Percentiles rank a stretch among this genome's conserved stretches.
These are phyloP conservation scores for Tylopilus plumbeoviolaceoides DNA, from an alignment of 768 basidiomycete species.

Conservation along the genomic window DNA sequence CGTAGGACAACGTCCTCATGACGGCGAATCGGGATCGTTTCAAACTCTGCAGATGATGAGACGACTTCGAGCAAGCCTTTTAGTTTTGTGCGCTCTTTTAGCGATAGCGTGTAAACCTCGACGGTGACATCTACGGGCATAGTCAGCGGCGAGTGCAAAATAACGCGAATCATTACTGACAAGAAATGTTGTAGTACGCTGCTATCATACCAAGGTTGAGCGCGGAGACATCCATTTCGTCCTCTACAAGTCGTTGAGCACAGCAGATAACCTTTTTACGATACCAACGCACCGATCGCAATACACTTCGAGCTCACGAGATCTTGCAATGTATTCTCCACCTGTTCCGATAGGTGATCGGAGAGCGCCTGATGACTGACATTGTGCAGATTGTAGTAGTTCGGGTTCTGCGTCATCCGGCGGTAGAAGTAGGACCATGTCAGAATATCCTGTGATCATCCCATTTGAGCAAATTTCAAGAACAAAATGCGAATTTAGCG, in stretches of 20 bases:
- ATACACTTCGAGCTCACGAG: slow-evolving; percentile 96
- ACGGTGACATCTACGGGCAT: slow-evolving; percentile 76
- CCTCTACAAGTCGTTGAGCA: slow-evolving; percentile 41
- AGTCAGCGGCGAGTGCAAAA: background rate
- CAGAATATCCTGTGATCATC: slow-evolving; percentile 68
- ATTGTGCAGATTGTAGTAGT: slow-evolving; percentile 91
- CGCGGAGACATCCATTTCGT: slow-evolving; percentile 89
- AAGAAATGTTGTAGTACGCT: slow-evolving; percentile 92
- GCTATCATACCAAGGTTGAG: slow-evolving; percentile 99
- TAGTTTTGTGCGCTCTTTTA: slow-evolving; percentile 95
- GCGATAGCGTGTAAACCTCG: slow-evolving; percentile 92
- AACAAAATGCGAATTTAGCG: background rate
- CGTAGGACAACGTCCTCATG: slow-evolving; percentile 85
- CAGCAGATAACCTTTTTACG: background rate
- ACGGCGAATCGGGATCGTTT: slow-evolving; percentile 88
- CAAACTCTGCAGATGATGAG: slow-evolving; percentile 95
- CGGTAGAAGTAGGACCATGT: slow-evolving; percentile 99
- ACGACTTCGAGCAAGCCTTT: slow-evolving; percentile 96
- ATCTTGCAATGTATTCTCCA: slow-evolving; percentile 89
- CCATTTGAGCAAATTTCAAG: background rate
- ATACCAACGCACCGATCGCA: slow-evolving; percentile 59
- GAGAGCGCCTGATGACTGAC: slow-evolving; percentile 95
- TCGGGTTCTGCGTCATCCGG: slow-evolving; percentile 95
- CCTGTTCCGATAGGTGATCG: slow-evolving; percentile 92
- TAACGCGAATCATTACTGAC: slow-evolving; percentile 38